Base-by-base conservation (phyloP, 306 rosid genomes). In the Phaseolus lunatus region DNA sequence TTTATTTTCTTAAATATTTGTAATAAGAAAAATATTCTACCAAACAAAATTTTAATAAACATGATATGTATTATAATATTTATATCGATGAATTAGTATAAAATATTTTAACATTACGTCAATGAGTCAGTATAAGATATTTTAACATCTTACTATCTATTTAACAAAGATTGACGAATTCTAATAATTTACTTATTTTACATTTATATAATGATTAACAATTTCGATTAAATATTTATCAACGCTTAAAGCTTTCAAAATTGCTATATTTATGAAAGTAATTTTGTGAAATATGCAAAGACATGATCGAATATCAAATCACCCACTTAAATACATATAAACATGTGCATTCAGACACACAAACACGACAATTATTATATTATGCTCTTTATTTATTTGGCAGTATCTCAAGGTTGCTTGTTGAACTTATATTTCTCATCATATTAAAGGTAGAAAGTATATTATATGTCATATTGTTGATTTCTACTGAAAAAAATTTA, bases 301-400 rank as follows among this genome's bases (percentile, higher is more conserved):
- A 24, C 58, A 26, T 26, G 22, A 8, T 22, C 26, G 8, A 57
- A 15, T 68, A 19, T 9, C 20, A 68, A 58, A 58, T 58, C 65
- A 54, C 10, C 6, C 35, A 31, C 16, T 43, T 7, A 43, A 22
- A 67, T 41, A 67, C 41, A 48, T 35, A 2, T 35, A 35, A 63
- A 63, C 72, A 66, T 2, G 26, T 19, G 24, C 29, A 27, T 67
- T 19, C 22, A 68, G 39, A 15, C 39, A 37, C 20, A 35, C 49
- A 65, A 65, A 65, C 23, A 65, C 70, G 27, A 64, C 70, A 37
- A 37, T 66, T 59, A 59, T 26, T 59, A 59, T 26, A 27, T 59
- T 59, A 4, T 27, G 20, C 43, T 59, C 22, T 59, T 15, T 65
- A 65, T 65, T 39, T 39, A 4, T 37, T 65, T 18, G 31, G 26